Conservation (phyloP, 192 early-diverging fungal genomes). For the Haplosporangium gracile region DNA sequence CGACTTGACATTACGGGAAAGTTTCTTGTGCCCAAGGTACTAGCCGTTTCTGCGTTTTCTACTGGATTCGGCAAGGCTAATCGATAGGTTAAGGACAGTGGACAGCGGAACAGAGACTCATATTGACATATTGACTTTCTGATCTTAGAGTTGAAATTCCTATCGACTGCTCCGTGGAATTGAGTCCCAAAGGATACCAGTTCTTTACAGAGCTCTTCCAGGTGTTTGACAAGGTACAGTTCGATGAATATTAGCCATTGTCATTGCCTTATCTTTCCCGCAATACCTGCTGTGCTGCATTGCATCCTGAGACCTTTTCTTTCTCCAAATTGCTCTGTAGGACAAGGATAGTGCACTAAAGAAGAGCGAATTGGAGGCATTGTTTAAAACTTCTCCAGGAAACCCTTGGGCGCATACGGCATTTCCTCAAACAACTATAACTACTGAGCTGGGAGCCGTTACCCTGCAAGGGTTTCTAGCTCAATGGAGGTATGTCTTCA, state of each 20-base stretch:
- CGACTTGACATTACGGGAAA: conserved; percentile 92
- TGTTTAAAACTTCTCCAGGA: conserved; percentile 92
- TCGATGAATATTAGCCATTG: not conserved
- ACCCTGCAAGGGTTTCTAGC: conserved; percentile 97
- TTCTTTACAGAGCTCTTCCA: conserved; percentile 97
- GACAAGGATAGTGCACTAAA: conserved; percentile 98
- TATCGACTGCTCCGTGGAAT: conserved; percentile 91
- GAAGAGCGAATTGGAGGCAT: conserved; percentile 81
- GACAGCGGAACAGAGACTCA: not conserved
- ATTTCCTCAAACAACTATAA: conserved; percentile 92
- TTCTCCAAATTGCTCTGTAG: conserved; percentile 31
- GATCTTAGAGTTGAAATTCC: conserved; percentile 85
- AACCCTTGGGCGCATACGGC: conserved; percentile 93
- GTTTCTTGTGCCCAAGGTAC: conserved; percentile 87
- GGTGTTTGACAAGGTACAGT: conserved; percentile 85
- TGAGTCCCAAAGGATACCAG: conserved; percentile 93
- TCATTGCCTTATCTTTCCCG: not conserved
- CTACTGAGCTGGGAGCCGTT: conserved; percentile 89
- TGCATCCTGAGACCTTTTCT: not conserved
- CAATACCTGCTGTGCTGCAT: not conserved
- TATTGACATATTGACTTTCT: not conserved
- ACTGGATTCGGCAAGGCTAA: not conserved
- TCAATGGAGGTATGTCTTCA: conserved; percentile 89
- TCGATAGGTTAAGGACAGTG: not conserved
- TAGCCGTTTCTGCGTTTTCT: not conserved